Evolutionary conservation across 2,329 filamentous ascomycete species (phyloP).

Genomic region (Ascochyta viciae-villosae): DNA sequence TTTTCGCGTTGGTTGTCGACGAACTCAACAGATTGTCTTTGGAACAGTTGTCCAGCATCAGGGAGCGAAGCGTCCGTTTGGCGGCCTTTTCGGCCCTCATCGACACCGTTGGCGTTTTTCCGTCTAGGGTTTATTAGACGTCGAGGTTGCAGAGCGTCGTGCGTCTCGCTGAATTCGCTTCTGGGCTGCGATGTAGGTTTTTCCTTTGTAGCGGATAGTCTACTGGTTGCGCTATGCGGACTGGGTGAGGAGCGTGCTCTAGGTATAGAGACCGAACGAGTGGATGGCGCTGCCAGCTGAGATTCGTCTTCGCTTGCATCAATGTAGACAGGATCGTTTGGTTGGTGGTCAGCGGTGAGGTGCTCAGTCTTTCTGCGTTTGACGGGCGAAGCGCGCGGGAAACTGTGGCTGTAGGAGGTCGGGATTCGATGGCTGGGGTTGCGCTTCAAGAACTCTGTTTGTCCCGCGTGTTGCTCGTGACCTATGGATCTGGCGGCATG

Average conservation of each 20-base stretch:
- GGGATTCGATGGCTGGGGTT: neutral
- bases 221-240: conserved; percentile 1
- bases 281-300: neutral
- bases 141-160: neutral
- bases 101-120: neutral
- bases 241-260: neutral
- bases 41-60: neutral
- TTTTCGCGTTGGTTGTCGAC: neutral
- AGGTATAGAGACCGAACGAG: neutral
- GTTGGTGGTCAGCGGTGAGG: neutral
- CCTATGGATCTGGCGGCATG: conserved; percentile 6
- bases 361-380: conserved; percentile 33
- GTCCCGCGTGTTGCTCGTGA: conserved; percentile 15
- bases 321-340: neutral
- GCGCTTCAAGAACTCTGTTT: conserved; percentile 8
- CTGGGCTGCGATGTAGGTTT: neutral
- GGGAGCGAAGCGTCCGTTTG: neutral
- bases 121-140: neutral
- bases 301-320: conserved; percentile 26
- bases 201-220: neutral
- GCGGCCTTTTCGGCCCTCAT: neutral
- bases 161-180: conserved; percentile 1
- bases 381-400: neutral
- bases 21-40: neutral
- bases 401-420: neutral